Percentiles rank a stretch among this genome's conserved stretches.
Conservation (phyloP, 805 yeast species). For the Starmerella khaoyaiensis region DNA sequence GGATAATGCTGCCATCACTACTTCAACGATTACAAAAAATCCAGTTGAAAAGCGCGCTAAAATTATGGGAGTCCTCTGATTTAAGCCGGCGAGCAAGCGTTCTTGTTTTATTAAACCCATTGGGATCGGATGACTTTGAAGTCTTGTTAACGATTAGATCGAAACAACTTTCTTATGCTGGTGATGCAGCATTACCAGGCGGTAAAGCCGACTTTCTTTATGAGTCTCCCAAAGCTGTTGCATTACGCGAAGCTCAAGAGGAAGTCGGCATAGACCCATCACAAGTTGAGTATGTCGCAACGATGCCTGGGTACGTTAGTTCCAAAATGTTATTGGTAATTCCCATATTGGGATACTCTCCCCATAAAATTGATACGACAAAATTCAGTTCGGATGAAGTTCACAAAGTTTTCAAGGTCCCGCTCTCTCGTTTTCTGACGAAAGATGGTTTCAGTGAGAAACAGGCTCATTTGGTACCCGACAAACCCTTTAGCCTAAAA, state of each 20-base stretch:
- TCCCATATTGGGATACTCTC: constrained; percentile 41
- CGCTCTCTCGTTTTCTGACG: constrained; percentile 21
- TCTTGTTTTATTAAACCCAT: constrained; percentile 54
- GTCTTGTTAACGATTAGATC: constrained; percentile 73
- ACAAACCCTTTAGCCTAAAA: constrained; percentile 25
- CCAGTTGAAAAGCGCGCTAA: constrained; percentile 8
- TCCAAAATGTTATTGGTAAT: constrained; percentile 71
- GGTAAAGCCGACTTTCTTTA: constrained; percentile 65
- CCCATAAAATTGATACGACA: not conserved
- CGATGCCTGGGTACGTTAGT: constrained; percentile 68
- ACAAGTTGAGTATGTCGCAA: constrained; percentile 44
- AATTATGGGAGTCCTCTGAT: constrained; percentile 46
- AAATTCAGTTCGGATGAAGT: constrained; percentile 24
- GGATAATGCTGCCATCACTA: not conserved
- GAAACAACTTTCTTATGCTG: constrained; percentile 60
- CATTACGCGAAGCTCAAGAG: constrained; percentile 74
- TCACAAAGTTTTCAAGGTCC: constrained; percentile 23
- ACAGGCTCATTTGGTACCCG: too few species aligned
- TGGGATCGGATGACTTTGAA: constrained; percentile 52
- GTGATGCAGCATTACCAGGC: constrained; percentile 88
- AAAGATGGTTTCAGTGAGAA: constrained; percentile 8
- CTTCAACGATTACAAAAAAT: not conserved
- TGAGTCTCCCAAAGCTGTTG: constrained; percentile 57
- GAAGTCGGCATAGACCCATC: constrained; percentile 68
- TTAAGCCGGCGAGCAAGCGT: constrained; percentile 64